These are phyloP conservation scores for Berberis thunbergii DNA, from an alignment of 164 flowering plant genomes.

Conservation along the genomic window DNA sequence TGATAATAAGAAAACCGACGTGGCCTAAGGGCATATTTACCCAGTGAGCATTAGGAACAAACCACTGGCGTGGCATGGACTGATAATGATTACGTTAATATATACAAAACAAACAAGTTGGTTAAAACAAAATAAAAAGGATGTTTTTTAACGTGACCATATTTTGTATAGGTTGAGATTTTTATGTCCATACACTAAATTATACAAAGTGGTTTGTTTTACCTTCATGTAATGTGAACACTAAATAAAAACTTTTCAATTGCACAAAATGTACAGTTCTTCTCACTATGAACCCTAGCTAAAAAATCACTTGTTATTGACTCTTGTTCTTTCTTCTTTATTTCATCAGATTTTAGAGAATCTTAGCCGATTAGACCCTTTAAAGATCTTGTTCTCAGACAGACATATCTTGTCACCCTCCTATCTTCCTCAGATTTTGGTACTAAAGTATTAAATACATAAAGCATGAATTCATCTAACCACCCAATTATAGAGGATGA, in stretches of 20 bases:
- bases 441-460: background rate
- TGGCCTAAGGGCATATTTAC: no score
- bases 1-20: no score
- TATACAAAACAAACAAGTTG: no score
- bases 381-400: background rate
- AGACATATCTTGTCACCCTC: background rate
- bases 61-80: no score
- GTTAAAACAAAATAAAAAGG: no score
- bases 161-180: no score
- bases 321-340: background rate
- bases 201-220: no score
- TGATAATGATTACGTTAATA: no score
- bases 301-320: background rate
- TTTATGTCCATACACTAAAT: no score
- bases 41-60: no score
- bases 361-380: background rate
- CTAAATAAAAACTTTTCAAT: background rate
- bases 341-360: background rate
- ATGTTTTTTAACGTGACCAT: no score
- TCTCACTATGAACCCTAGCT: background rate
- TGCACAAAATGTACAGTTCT: background rate
- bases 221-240: no score
- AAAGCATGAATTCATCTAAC: background rate
- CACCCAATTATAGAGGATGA: background rate
- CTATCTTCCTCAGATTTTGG: background rate